Base-by-base conservation (phyloP, 257 asterid genomes). In the Solanum gracilifrons region DNA sequence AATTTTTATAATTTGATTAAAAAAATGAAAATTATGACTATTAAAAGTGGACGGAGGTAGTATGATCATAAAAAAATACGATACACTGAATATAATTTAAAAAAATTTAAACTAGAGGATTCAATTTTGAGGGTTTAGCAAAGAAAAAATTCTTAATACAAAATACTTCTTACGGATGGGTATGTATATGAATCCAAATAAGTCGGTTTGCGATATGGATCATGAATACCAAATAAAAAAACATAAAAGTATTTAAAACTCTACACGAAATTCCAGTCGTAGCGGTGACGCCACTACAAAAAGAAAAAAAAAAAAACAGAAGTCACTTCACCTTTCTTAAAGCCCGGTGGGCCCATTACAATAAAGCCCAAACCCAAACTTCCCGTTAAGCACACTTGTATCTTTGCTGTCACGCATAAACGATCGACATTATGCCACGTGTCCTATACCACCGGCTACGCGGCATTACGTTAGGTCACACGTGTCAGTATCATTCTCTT, bases 241-340 rank as follows among this genome's bases (percentile, higher is more conserved):
- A n/a, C 60, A 72, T 66, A 73, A 76, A 76, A 36, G n/a, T 6
- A 36, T 36, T 13, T 48, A 55, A 55, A 55, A 20, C 9, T 55
- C n/a, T 18, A 55, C 1, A 55, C 64, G n/a, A 55, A 55, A 84
- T 90, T 83, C 86, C 80, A 88, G 86, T 88, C 73, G 90, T 84
- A 88, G 86, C 91, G 90, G 91, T 87, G 91, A 84, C 87, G 91
- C 51, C 71, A 88, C 86, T 90, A 84, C 82, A 82, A 43, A 43
- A 60, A 5, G 4, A 16, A 43, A 41, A 43, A 0, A 6, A 4
- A 4, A 16, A 21, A 16, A 69, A 43, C 86, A 85, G 41, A 75
- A 18, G 25, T 27, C 15, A 18, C 32, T 21, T 43, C 37, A 23
- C 25, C 32, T 72, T 71, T 72, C 23, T 13, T 1, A 43, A 79